Percentiles rank a stretch among this genome's conserved stretches.
Evolutionary conservation across 441 rosid species (phyloP).

Genomic region (Syzygium malaccense): DNA sequence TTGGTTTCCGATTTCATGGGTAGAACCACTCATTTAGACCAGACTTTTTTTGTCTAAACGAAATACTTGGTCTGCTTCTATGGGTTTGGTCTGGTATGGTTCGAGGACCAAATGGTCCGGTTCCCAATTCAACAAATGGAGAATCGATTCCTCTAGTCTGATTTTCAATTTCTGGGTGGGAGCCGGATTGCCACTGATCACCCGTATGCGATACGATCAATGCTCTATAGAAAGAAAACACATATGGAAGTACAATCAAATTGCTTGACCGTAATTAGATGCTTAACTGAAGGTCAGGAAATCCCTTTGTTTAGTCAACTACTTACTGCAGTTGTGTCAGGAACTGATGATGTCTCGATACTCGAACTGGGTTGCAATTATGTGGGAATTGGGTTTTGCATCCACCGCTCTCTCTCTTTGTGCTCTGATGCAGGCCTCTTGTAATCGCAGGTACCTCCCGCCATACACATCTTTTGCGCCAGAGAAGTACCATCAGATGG

Average conservation of each 20-base stretch:
- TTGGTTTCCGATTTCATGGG: too few species aligned
- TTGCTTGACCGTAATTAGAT: neutral
- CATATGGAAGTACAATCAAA: neutral
- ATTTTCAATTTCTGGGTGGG: too few species aligned
- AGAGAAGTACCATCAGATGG: neutral
- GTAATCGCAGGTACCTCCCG: neutral
- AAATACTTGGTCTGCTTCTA: too few species aligned
- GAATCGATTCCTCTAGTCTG: too few species aligned
- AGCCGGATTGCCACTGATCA: too few species aligned
- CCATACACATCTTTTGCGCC: slow-evolving; percentile 1
- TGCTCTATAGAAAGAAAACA: neutral
- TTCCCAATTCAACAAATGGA: too few species aligned
- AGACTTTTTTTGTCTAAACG: too few species aligned
- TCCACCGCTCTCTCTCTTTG: neutral
- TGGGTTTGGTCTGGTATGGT: too few species aligned
- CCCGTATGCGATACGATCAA: neutral
- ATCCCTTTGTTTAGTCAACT: too few species aligned
- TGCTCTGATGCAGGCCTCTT: neutral
- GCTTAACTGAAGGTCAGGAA: neutral
- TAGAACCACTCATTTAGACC: too few species aligned
- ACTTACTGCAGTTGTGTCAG: neutral
- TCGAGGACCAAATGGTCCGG: too few species aligned
- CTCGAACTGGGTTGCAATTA: neutral
- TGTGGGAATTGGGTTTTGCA: neutral
- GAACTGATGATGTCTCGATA: neutral